Percentiles rank a stretch among this genome's conserved stretches.
Evolutionary conservation across 106 monocot species (phyloP).

Genomic region (Allium sativum): DNA sequence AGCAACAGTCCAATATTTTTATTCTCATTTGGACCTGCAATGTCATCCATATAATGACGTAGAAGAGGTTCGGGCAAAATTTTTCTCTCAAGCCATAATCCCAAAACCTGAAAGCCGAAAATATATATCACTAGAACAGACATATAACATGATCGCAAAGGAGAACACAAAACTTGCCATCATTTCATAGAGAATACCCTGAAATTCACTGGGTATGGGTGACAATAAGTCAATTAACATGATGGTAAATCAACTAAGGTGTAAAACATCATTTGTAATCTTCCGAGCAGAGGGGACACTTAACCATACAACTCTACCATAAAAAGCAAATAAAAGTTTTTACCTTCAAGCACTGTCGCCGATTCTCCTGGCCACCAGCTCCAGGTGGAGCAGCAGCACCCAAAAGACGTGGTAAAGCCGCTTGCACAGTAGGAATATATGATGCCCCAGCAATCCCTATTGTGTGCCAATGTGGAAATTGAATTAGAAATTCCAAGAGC

Average conservation of each 20-base stretch:
- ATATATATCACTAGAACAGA: not conserved
- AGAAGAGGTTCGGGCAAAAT: slow-evolving; percentile 84
- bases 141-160: too few relatives aligned
- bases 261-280: too few relatives aligned
- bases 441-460: slow-evolving; percentile 79
- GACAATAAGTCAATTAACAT: too few relatives aligned
- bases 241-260: too few relatives aligned
- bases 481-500: not conserved
- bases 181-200: too few relatives aligned
- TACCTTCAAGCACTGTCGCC: slow-evolving; percentile 95
- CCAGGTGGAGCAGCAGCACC: slow-evolving; percentile 90
- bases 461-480: not conserved
- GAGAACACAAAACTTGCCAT: too few relatives aligned
- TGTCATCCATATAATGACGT: slow-evolving; percentile 68
- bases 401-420: slow-evolving; percentile 70
- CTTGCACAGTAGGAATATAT: slow-evolving; percentile 81
- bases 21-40: slow-evolving; percentile 75
- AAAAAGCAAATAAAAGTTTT: not conserved
- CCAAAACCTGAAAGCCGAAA: slow-evolving; percentile 45
- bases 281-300: not conserved
- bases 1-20: slow-evolving; percentile 33
- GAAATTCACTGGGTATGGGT: too few relatives aligned
- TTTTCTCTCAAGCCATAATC: slow-evolving; percentile 85
- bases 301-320: not conserved
- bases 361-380: slow-evolving; percentile 78